Conservation (phyloP, 2,329 filamentous ascomycete species). For the Ascomycota sp. region DNA sequence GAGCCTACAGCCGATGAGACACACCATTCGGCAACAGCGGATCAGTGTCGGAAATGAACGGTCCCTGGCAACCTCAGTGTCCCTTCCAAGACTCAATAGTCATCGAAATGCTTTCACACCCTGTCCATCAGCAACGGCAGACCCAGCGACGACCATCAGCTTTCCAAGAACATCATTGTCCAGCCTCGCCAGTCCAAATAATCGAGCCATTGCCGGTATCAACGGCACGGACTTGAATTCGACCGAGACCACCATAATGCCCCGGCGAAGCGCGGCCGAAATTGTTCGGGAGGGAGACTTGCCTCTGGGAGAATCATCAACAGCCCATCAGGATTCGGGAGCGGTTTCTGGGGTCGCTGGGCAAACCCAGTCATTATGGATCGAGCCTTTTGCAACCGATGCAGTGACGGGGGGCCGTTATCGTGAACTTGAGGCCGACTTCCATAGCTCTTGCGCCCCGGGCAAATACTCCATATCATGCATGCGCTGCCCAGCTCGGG, state of each 20-base stretch:
- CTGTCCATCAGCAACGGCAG: slow-evolving; percentile 6
- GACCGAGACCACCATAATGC: slow-evolving; percentile 10
- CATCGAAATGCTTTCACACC: slow-evolving; percentile 7
- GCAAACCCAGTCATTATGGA: neutral
- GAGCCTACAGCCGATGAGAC: neutral
- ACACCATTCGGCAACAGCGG: neutral
- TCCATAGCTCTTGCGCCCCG: too few relatives aligned
- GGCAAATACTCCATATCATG: neutral
- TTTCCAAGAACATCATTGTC: slow-evolving; percentile 11
- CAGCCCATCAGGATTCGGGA: neutral
- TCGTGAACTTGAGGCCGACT: too few relatives aligned
- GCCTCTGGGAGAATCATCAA: too few relatives aligned
- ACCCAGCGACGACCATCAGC: slow-evolving; percentile 14
- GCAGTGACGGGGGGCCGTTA: too few relatives aligned
- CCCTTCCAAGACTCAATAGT: slow-evolving; percentile 6
- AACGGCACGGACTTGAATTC: slow-evolving; percentile 4
- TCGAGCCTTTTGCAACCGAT: too few relatives aligned
- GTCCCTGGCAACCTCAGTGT: neutral
- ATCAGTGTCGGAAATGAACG: neutral
- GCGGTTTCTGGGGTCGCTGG: neutral
- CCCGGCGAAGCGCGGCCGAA: slow-evolving; percentile 9
- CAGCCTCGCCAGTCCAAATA: slow-evolving; percentile 5
- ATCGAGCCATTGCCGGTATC: slow-evolving; percentile 5
- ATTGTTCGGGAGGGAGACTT: slow-evolving; percentile 9
- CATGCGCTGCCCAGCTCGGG: neutral